Conservation (phyloP, 352 stramenopile genomes). For the Lagenidium giganteum region DNA sequence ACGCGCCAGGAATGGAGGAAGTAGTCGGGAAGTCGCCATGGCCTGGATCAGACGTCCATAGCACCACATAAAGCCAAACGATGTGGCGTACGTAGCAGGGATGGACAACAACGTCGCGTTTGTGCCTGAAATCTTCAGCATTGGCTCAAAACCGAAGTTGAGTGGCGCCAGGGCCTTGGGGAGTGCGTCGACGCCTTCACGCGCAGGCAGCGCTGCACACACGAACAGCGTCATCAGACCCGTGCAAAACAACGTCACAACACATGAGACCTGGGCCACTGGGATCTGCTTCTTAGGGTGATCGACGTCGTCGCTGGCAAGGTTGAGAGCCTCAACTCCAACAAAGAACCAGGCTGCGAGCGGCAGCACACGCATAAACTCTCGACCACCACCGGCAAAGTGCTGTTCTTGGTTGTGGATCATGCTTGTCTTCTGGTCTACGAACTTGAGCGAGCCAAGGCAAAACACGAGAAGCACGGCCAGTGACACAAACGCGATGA, state of each 20-base stretch:
- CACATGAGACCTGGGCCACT: constrained; percentile 10
- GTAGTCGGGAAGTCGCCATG: constrained; percentile 10
- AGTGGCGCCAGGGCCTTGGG: constrained; percentile 6
- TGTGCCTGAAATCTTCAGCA: constrained; percentile 2
- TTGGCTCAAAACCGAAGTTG: constrained; percentile 6
- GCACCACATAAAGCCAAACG: constrained; percentile 19
- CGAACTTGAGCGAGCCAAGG: constrained; percentile 7
- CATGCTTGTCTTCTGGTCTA: not conserved
- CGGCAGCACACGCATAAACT: constrained; percentile 17
- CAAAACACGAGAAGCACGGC: constrained; percentile 11
- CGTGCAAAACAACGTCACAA: constrained; percentile 5
- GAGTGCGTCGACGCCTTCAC: constrained; percentile 1
- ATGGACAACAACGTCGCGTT: constrained; percentile 12
- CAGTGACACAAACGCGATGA: constrained; percentile 8
- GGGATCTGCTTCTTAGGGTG: constrained; percentile 7
- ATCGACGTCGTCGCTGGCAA: constrained; percentile 7
- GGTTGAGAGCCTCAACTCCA: constrained; percentile 19
- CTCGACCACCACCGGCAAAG: constrained; percentile 3
- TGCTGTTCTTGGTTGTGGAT: not conserved
- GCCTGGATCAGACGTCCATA: constrained; percentile 10
- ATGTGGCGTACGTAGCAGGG: constrained; percentile 12
- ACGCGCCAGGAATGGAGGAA: constrained; percentile 6
- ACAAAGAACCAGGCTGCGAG: constrained; percentile 20
- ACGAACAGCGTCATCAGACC: constrained; percentile 17
- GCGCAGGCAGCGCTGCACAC: not conserved